Base-by-base conservation (phyloP, 1,284 basidiomycete species). In the Schizopora paradoxa region DNA sequence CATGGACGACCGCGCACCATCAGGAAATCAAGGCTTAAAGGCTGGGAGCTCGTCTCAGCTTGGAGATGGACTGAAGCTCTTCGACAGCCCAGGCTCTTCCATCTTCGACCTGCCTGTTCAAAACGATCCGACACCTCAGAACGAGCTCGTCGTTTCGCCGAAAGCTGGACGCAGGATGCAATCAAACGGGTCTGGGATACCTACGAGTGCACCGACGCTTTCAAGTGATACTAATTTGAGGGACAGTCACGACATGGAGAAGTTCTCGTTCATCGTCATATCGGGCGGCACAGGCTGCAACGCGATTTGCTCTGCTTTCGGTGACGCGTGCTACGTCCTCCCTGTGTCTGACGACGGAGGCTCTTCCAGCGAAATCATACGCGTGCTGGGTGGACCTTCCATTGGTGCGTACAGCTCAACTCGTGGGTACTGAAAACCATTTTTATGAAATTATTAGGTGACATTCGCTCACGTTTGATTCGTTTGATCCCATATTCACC, bases 291-390 rank as follows among this genome's bases (percentile, higher is more conserved):
- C 86, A 23, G 86, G 87, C 23, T 85, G 86, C 47, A 90, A 90
- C 57, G 74, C 82, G 14, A 84, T 90, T 53, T 87, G 84, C 57
- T 67, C 82, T 29, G 85, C 86, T 3, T 90, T 90, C 56, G 68
- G 73, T 2, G 52, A 64, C 49, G 79, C 84, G 8, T 83, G 76
- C 61, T 87, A 87, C 53, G 79, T 86, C 18, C 68, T 90, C 18
- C 87, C 87, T 25, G 86, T 92, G 35, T 91, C 88, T 5, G 89
- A 92, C 60, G 87, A 92, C 58, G 89, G 88, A 10, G 88, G 87
- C 43, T 88, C 85, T 11, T 89, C 86, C 2, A 86, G 83, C 55
- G 86, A 90, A 66, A 89, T 90, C 43, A 89, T 89, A 45, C 77
- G 87, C 33, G 87, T 90, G 10, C 66, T 91, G 16, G 87, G 86